Conservation (phyloP, 306 rosid genomes). For the Herpetospermum pedunculosum region DNA sequence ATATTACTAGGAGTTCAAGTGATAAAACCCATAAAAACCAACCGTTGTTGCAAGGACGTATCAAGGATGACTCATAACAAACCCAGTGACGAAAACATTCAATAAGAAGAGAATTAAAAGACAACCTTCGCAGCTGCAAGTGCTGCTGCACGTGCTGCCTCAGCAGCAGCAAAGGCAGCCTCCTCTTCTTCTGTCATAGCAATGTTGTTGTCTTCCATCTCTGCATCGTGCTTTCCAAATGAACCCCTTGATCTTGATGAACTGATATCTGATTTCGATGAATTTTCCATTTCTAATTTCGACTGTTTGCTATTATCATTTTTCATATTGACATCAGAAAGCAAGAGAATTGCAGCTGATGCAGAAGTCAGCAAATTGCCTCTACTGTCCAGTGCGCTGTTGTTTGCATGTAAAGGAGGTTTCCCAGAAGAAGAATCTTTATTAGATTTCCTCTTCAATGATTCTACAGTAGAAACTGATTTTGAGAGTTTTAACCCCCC, state of each 20-base stretch:
- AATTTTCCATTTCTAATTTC: conserved; percentile 33
- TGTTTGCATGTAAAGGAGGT: conserved; percentile 67
- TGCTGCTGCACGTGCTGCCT: conserved; percentile 90
- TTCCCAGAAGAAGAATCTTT: conserved; percentile 65
- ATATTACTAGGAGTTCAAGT: neutral
- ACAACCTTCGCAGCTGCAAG: conserved; percentile 93
- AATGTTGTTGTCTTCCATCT: conserved; percentile 26
- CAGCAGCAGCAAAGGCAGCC: conserved; percentile 94
- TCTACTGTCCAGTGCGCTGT: conserved; percentile 43
- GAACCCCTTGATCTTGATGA: conserved; percentile 62
- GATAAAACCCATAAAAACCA: neutral
- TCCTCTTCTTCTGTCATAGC: conserved; percentile 77
- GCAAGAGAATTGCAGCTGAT: conserved; percentile 45
- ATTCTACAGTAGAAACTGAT: conserved; percentile 47
- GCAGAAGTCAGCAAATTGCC: conserved; percentile 37
- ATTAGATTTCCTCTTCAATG: conserved; percentile 47
- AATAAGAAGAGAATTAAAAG: conserved; percentile 8
- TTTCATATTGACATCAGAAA: conserved; percentile 31
- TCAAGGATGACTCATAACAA: neutral
- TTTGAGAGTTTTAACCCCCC: conserved; percentile 65
- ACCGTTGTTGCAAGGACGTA: neutral
- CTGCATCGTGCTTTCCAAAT: conserved; percentile 23
- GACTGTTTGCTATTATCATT: conserved; percentile 41
- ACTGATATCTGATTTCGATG: conserved; percentile 45
- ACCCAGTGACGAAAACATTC: neutral